phyloP scores from a whole-genome alignment of 2,329 filamentous ascomycete genomes.

The Verticillium albo-atrum region DNA sequence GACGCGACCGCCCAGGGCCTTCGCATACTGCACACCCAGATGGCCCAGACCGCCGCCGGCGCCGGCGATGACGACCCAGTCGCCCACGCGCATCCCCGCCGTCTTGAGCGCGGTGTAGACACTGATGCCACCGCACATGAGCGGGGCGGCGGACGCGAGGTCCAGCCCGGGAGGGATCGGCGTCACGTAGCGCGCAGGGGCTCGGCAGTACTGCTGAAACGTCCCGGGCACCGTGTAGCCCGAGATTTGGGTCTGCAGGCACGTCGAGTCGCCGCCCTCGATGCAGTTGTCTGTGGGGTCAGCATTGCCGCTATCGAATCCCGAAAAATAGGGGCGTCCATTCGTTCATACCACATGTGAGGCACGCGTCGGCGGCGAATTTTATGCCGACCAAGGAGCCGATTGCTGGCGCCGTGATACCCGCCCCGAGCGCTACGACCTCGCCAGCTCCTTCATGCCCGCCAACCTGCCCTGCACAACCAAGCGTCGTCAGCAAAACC shows the following conservation, averaged over 20 bases:
- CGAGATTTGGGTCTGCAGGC: conserved; percentile 14
- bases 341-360: conserved; percentile 12
- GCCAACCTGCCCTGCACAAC: conserved; percentile 12
- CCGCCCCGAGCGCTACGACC: conserved; percentile 10
- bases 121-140: conserved; percentile 65
- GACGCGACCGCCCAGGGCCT: conserved; percentile 20
- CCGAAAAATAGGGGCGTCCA: too few species aligned
- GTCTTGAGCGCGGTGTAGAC: conserved; percentile 52
- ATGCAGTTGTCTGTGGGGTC: conserved; percentile 12
- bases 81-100: conserved; percentile 13
- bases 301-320: not conserved
- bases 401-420: conserved; percentile 10
- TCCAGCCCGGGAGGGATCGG: conserved; percentile 31
- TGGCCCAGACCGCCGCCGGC: conserved; percentile 24
- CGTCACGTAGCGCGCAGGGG: conserved; percentile 34
- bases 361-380: conserved; percentile 15
- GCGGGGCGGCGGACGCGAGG: conserved; percentile 43
- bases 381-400: conserved; percentile 15
- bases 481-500: not conserved
- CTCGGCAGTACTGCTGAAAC: conserved; percentile 17
- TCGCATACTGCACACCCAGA: conserved; percentile 23
- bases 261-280: conserved; percentile 15
- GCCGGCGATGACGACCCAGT: conserved; percentile 22
- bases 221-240: conserved; percentile 20
- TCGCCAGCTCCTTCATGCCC: conserved; percentile 16